phyloP scores from a whole-genome alignment of 2,329 filamentous ascomycete genomes.

The Penicillium italicum region DNA sequence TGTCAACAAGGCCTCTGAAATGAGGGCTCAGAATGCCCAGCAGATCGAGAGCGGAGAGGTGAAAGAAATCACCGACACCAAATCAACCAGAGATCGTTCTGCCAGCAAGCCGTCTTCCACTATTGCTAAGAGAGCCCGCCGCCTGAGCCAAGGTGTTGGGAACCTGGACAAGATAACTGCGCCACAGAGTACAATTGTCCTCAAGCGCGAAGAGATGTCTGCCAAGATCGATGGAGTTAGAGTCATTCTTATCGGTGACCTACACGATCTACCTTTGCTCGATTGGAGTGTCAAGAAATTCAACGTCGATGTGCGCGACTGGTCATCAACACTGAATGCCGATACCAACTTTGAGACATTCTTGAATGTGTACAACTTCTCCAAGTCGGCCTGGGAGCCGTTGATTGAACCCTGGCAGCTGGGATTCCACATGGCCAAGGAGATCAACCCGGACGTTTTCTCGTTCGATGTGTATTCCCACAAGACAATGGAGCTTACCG shows the following conservation, averaged over 20 bases:
- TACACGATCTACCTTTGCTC: slow-evolving; percentile 91
- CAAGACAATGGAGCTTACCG: slow-evolving; percentile 84
- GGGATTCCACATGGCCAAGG: slow-evolving; percentile 81
- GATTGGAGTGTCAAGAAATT: slow-evolving; percentile 93
- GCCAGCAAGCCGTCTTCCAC: slow-evolving; percentile 42
- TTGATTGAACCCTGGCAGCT: slow-evolving; percentile 94
- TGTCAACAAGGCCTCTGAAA: slow-evolving; percentile 80
- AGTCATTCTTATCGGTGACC: slow-evolving; percentile 88
- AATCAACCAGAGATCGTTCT: slow-evolving; percentile 48
- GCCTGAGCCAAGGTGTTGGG: slow-evolving; percentile 43
- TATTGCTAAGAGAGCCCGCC: slow-evolving; percentile 44
- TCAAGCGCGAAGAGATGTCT: slow-evolving; percentile 76
- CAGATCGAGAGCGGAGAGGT: slow-evolving; percentile 53
- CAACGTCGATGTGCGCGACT: slow-evolving; percentile 78
- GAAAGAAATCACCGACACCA: slow-evolving; percentile 48
- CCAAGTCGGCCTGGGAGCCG: slow-evolving; percentile 97
- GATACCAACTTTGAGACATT: slow-evolving; percentile 91
- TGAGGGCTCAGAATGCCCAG: slow-evolving; percentile 57
- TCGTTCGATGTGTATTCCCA: slow-evolving; percentile 83
- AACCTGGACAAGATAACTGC: slow-evolving; percentile 36
- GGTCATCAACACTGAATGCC: slow-evolving; percentile 81
- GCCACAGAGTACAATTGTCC: slow-evolving; percentile 48
- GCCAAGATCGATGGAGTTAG: slow-evolving; percentile 83
- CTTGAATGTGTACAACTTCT: slow-evolving; percentile 97
- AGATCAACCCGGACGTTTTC: slow-evolving; percentile 69